Evolutionary conservation across 345 rosid genomes (phyloP).

Genomic region (Sonneratia caseolaris): DNA sequence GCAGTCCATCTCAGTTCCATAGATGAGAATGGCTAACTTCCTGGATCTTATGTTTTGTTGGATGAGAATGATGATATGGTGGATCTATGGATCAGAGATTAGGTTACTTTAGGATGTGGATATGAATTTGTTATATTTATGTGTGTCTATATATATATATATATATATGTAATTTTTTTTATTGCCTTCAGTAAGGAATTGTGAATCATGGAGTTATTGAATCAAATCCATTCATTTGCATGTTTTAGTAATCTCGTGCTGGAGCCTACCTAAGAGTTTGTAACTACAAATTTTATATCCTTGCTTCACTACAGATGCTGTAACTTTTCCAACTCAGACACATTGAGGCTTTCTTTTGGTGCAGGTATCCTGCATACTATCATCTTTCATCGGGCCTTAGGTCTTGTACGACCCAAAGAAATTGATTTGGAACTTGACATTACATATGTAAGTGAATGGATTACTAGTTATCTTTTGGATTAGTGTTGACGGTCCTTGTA

Average conservation of each 20-base stretch:
- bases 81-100: background rate
- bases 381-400: conserved; percentile 86
- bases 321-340: background rate
- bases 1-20: background rate
- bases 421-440: conserved; percentile 81
- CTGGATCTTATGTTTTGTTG: background rate
- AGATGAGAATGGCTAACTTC: background rate
- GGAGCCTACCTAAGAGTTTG: background rate
- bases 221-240: too few species aligned
- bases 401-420: conserved; percentile 87
- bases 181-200: background rate
- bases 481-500: background rate
- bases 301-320: background rate
- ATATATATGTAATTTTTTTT: background rate
- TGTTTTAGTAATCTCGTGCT: background rate
- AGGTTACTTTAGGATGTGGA: background rate
- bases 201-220: background rate
- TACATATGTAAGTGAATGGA: conserved; percentile 54
- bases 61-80: background rate
- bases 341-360: conserved; percentile 7
- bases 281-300: background rate
- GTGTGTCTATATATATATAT: too few species aligned
- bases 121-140: background rate
- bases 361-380: conserved; percentile 86
- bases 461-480: background rate